Evolutionary conservation across 1,284 basidiomycete genomes (phyloP).

Genomic region (Pulveroboletus sp.): DNA sequence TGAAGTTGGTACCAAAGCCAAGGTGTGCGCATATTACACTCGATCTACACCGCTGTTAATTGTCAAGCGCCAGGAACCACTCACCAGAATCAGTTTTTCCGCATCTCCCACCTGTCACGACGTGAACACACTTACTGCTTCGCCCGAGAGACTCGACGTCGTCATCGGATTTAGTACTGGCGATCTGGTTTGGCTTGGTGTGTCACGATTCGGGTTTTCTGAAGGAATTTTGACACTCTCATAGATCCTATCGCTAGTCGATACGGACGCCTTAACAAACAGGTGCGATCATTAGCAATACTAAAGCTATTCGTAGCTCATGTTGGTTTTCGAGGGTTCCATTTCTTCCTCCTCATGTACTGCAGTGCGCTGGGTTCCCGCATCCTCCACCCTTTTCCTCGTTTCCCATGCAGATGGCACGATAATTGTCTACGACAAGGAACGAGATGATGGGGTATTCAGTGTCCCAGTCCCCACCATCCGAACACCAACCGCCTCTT

Average conservation of each 20-base stretch:
- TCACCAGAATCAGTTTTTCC: constrained; percentile 84
- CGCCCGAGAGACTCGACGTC: constrained; percentile 80
- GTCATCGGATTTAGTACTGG: constrained; percentile 92
- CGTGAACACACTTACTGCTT: constrained; percentile 79
- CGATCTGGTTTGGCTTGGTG: constrained; percentile 91
- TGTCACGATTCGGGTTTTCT: constrained; percentile 30
- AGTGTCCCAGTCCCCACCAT: constrained; percentile 54
- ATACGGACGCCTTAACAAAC: constrained; percentile 91
- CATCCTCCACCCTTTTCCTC: constrained; percentile 81
- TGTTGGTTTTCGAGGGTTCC: constrained; percentile 18
- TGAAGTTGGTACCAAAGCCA: constrained; percentile 75
- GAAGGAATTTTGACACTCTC: too few species aligned
- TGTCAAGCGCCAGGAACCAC: constrained; percentile 64
- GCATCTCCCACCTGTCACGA: constrained; percentile 89
- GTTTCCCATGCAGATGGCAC: constrained; percentile 91
- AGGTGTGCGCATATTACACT: constrained; percentile 50
- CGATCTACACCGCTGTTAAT: background rate
- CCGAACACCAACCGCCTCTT: constrained; percentile 13
- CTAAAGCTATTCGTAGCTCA: constrained; percentile 22
- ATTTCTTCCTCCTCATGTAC: constrained; percentile 38
- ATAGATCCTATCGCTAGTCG: constrained; percentile 81
- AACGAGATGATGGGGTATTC: constrained; percentile 83
- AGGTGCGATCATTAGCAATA: constrained; percentile 44
- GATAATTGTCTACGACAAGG: constrained; percentile 85
- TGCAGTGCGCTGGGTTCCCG: constrained; percentile 87